Evolutionary conservation across 2,329 filamentous ascomycete species (phyloP).

Genomic region (Talaromyces amestolkiae): DNA sequence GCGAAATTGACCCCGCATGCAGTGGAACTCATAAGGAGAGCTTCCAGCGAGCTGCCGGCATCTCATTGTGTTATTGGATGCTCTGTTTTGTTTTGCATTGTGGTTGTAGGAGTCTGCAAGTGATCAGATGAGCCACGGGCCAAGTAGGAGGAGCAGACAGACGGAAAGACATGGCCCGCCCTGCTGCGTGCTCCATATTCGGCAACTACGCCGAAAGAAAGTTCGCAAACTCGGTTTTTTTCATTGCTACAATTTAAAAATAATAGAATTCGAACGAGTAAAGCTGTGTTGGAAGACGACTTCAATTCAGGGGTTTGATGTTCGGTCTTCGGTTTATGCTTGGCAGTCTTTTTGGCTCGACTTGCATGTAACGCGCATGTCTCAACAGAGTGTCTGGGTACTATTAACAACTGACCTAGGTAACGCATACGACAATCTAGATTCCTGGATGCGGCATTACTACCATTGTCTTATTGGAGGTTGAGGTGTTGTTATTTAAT

Average conservation of each 20-base stretch:
- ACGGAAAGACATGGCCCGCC: constrained; percentile 6
- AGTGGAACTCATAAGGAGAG: not conserved
- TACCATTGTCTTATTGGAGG: not conserved
- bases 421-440: not conserved
- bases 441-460: not conserved
- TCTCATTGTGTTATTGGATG: not conserved
- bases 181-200: not conserved
- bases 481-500: not conserved
- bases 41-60: not conserved
- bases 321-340: not conserved
- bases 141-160: constrained; percentile 5
- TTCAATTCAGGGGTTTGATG: not conserved
- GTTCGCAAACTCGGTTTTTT: not conserved
- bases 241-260: not conserved
- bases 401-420: not conserved
- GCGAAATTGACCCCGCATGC: not conserved
- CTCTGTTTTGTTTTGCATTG: not conserved
- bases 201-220: not conserved
- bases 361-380: not conserved
- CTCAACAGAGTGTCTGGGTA: not conserved
- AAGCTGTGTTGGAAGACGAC: not conserved
- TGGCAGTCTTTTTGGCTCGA: too few species aligned
- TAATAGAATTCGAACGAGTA: not conserved
- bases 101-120: not conserved
- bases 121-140: not conserved